These are phyloP conservation scores for Xylariaceae sp. DNA, from an alignment of 2,329 filamentous ascomycete genomes.

Conservation along the genomic window DNA sequence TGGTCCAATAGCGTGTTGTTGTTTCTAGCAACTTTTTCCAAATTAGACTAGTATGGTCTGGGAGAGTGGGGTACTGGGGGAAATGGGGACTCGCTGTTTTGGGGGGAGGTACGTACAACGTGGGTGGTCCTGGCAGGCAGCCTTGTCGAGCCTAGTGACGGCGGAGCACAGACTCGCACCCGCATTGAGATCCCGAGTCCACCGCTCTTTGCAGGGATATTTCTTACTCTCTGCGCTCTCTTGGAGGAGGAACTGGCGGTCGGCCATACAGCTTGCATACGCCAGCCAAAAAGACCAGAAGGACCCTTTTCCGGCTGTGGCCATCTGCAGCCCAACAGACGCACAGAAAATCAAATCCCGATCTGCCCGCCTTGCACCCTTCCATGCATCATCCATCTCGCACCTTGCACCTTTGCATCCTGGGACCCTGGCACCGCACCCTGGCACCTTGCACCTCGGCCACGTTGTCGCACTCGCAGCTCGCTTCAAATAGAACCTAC, in stretches of 20 bases:
- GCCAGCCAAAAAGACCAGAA: neutral
- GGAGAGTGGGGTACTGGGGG: slow-evolving; percentile 22
- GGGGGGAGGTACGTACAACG: too few relatives aligned
- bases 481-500: too few relatives aligned
- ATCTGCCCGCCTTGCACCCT: slow-evolving; percentile 27
- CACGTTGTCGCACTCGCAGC: too few relatives aligned
- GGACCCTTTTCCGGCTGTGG: neutral
- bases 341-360: slow-evolving; percentile 28
- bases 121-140: slow-evolving; percentile 1
- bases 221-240: slow-evolving; percentile 29
- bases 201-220: slow-evolving; percentile 39
- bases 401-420: neutral
- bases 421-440: too few relatives aligned
- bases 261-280: slow-evolving; percentile 28
- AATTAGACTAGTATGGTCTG: slow-evolving; percentile 18
- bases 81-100: neutral
- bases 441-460: neutral
- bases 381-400: neutral
- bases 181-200: slow-evolving; percentile 33
- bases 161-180: slow-evolving; percentile 24
- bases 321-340: slow-evolving; percentile 26
- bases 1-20: slow-evolving; percentile 13
- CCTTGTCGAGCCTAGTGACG: slow-evolving; percentile 13
- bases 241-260: slow-evolving; percentile 39
- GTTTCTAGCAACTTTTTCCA: slow-evolving; percentile 17